Percentiles rank a stretch among this genome's conserved stretches.
phyloP scores from a whole-genome alignment of 306 rosid species.

The Prunus dulcis region DNA sequence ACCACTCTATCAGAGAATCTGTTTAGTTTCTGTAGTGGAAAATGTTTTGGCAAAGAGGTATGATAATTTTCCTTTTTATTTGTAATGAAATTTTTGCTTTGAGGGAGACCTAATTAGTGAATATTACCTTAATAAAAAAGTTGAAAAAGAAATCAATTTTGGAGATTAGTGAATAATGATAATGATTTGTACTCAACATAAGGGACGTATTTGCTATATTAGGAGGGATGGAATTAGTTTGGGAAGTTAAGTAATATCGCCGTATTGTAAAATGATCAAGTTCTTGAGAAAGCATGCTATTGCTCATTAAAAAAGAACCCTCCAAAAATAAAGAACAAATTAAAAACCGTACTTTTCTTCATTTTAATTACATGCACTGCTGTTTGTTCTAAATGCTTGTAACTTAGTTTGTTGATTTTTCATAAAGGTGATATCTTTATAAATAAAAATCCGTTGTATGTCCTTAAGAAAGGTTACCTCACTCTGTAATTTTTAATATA shows the following conservation, averaged over 20 bases:
- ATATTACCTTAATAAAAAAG: neutral
- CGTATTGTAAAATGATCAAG: neutral
- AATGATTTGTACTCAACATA: neutral
- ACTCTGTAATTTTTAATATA: neutral
- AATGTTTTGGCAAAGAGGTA: neutral
- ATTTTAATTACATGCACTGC: neutral
- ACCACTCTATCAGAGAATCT: neutral
- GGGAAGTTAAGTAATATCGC: neutral
- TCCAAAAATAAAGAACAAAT: neutral
- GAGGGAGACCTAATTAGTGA: neutral
- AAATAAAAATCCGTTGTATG: neutral
- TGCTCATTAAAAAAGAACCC: neutral
- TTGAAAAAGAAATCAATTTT: neutral
- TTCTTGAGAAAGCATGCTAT: neutral
- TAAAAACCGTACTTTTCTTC: neutral
- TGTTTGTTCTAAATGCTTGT: neutral
- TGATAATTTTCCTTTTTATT: neutral
- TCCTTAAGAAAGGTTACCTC: neutral
- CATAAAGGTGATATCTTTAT: neutral
- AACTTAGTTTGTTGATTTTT: neutral
- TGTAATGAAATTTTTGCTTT: neutral
- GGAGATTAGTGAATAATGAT: neutral
- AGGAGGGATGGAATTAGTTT: neutral
- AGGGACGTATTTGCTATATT: neutral
- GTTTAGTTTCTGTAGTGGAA: neutral